phyloP scores from a whole-genome alignment of 1,284 basidiomycete genomes.

The Phlebopus sp. region DNA sequence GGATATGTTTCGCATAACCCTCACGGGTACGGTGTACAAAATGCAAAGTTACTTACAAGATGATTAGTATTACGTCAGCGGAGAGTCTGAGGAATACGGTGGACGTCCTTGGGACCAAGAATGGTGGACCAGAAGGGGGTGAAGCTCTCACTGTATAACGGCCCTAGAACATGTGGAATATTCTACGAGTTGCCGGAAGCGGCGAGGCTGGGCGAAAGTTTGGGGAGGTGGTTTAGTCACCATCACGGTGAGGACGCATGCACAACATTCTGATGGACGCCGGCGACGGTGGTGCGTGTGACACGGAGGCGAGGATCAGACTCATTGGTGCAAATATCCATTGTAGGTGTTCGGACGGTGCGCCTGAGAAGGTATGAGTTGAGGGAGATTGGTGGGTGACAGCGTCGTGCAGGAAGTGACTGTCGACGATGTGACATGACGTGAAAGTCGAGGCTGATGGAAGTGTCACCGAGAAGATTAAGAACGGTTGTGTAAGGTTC shows the following conservation, averaged over 20 bases:
- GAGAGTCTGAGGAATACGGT: conserved; percentile 7
- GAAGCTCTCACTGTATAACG: conserved; percentile 4
- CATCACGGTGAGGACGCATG: conserved; percentile 2
- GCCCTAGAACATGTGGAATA: conserved; percentile 15
- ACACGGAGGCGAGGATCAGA: conserved; percentile 1
- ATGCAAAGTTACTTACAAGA: too few species aligned
- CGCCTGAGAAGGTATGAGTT: conserved; percentile 5
- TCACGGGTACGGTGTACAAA: too few species aligned
- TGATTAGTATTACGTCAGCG: conserved; percentile 23
- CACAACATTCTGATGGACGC: conserved; percentile 6
- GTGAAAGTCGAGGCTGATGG: conserved; percentile 11
- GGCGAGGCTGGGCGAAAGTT: conserved; percentile 11
- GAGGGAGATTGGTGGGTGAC: conserved; percentile 7
- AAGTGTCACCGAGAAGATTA: conserved; percentile 6
- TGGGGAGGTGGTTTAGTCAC: conserved; percentile 4
- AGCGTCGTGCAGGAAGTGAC: conserved; percentile 12
- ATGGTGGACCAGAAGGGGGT: conserved; percentile 4
- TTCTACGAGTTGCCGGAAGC: conserved; percentile 11
- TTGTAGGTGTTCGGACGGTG: neutral
- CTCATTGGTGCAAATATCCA: conserved; percentile 3
- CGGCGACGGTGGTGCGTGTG: neutral
- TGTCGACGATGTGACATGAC: conserved; percentile 9
- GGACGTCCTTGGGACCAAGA: conserved; percentile 26
- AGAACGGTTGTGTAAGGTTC: neutral
- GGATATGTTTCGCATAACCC: neutral